phyloP scores from a whole-genome alignment of 192 early-diverging fungal genomes.

The Coemansia sp. region DNA sequence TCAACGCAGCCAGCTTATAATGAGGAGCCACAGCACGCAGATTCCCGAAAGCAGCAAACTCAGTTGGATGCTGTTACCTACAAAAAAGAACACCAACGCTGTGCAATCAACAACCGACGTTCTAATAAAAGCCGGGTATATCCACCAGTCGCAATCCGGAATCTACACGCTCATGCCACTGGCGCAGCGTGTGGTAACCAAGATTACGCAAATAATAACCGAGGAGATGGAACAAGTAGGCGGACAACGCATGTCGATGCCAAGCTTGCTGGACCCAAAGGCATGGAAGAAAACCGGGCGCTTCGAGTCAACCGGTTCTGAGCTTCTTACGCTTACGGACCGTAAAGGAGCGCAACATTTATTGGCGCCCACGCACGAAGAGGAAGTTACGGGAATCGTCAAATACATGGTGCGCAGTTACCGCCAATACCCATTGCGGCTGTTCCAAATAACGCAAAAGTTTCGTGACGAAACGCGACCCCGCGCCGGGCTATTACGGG shows the following conservation, averaged over 20 bases:
- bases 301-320: conserved; percentile 64
- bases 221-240: conserved; percentile 74
- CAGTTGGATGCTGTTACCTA: conserved; percentile 51
- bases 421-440: conserved; percentile 73
- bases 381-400: conserved; percentile 81
- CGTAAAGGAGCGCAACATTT: conserved; percentile 66
- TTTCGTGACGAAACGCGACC: conserved; percentile 83
- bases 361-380: conserved; percentile 88
- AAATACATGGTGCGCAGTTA: conserved; percentile 63
- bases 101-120: conserved; percentile 21
- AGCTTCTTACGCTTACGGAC: conserved; percentile 79
- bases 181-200: conserved; percentile 69
- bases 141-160: conserved; percentile 78
- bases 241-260: conserved; percentile 71
- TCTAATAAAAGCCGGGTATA: conserved; percentile 48
- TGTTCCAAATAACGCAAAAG: conserved; percentile 89
- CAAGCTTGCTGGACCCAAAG: conserved; percentile 63
- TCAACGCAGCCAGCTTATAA: too few relatives aligned
- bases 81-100: conserved; percentile 21
- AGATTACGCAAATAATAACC: conserved; percentile 78
- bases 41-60: conserved; percentile 31
- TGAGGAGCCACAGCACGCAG: conserved; percentile 3
- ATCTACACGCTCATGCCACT: conserved; percentile 82
- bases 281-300: conserved; percentile 79
- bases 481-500: conserved; percentile 77